Evolutionary conservation across 306 rosid species (phyloP).

Genomic region (Mucuna pruriens): DNA sequence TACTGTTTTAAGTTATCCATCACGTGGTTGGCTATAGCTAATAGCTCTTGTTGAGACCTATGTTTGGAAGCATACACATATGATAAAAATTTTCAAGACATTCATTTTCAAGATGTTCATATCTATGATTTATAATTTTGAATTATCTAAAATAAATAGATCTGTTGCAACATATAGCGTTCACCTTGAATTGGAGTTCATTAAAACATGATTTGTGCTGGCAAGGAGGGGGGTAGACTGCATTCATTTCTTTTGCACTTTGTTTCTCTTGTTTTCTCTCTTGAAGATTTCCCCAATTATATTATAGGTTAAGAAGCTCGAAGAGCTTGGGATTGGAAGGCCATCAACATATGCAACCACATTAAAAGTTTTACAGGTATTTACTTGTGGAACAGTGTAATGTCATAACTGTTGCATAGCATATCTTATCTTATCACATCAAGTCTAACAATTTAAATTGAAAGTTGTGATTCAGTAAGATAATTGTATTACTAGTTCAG

Average conservation of each 20-base stretch:
- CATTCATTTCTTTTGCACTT: conserved; percentile 30
- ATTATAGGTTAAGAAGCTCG: conserved; percentile 86
- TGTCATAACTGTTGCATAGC: background rate
- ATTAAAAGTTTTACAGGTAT: conserved; percentile 85
- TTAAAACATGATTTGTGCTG: conserved; percentile 21
- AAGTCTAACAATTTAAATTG: background rate
- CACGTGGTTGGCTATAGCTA: conserved; percentile 9
- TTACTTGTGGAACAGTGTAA: conserved; percentile 33
- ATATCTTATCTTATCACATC: background rate
- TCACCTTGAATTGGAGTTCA: conserved; percentile 2
- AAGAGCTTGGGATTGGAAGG: conserved; percentile 99
- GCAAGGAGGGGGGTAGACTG: background rate
- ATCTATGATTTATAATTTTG: conserved; percentile 3
- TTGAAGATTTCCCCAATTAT: conserved; percentile 21
- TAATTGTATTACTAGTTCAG: background rate
- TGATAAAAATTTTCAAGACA: background rate
- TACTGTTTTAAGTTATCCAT: conserved; percentile 23
- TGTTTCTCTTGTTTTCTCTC: conserved; percentile 19
- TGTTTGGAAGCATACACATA: background rate
- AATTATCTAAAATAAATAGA: conserved; percentile 17
- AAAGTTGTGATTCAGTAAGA: conserved; percentile 7
- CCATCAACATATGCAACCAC: conserved; percentile 95
- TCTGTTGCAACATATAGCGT: background rate
- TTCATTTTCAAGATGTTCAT: background rate
- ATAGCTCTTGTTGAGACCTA: background rate